Evolutionary conservation across 148 eudicot species (phyloP).

Genomic region (Simmondsia chinensis): DNA sequence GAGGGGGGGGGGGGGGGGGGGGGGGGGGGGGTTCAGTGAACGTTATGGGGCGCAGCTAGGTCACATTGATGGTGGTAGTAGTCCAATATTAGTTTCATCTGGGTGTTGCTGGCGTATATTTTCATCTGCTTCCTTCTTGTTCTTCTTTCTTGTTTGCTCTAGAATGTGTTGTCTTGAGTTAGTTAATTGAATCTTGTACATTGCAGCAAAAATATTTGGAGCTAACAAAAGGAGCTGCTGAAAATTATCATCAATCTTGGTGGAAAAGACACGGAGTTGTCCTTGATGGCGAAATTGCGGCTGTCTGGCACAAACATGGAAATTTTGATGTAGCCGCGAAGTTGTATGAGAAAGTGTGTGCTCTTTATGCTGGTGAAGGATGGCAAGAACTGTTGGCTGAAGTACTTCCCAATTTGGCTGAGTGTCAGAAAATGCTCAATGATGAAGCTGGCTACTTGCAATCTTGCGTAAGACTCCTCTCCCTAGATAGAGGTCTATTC

Average conservation of each 20-base stretch:
- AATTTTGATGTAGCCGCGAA: slow-evolving; percentile 78
- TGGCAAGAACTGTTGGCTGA: slow-evolving; percentile 96
- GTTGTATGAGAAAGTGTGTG: slow-evolving; percentile 92
- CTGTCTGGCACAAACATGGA: slow-evolving; percentile 69
- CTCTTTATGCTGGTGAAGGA: slow-evolving; percentile 95
- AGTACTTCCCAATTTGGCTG: slow-evolving; percentile 91
- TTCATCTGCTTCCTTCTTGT: neutral
- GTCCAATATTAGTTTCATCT: no score
- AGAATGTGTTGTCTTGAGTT: neutral
- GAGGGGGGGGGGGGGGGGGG: no score
- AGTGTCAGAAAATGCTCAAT: slow-evolving; percentile 82
- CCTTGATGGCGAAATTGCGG: slow-evolving; percentile 94
- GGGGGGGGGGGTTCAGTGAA: no score
- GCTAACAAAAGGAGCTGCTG: slow-evolving; percentile 83
- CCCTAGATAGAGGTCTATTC: slow-evolving; percentile 80
- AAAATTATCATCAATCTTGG: slow-evolving; percentile 90
- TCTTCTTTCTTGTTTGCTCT: neutral
- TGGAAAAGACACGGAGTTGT: slow-evolving; percentile 98
- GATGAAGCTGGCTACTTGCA: slow-evolving; percentile 94
- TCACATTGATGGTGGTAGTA: no score
- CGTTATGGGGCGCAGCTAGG: no score
- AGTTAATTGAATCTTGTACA: neutral
- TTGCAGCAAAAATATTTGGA: slow-evolving; percentile 81
- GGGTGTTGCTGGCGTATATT: no score
- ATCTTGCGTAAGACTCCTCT: slow-evolving; percentile 84